Conservation (phyloP, 2,329 filamentous ascomycete species). For the Nemania sp. region DNA sequence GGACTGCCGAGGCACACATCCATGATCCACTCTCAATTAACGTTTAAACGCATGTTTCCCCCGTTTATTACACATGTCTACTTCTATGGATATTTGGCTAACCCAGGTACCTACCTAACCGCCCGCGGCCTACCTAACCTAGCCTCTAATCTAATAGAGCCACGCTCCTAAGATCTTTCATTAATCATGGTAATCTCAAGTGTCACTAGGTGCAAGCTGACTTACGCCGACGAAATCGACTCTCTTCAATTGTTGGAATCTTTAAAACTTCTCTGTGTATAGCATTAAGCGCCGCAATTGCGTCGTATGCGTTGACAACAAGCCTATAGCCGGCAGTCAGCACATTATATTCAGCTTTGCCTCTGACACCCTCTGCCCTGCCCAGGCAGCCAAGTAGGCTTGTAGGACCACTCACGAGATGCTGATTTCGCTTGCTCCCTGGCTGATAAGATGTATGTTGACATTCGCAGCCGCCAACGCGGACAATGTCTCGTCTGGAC, state of each 20-base stretch:
- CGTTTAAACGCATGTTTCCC: background rate
- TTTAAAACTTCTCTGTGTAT: constrained; percentile 39
- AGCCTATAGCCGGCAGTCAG: constrained; percentile 23
- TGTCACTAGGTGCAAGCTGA: background rate
- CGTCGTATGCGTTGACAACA: constrained; percentile 35
- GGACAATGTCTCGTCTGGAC: constrained; percentile 34
- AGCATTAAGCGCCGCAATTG: constrained; percentile 35
- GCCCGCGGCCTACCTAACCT: too few relatives aligned
- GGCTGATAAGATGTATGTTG: constrained; percentile 37
- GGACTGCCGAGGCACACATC: background rate
- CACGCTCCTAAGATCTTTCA: constrained; percentile 31
- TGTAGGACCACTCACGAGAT: constrained; percentile 31
- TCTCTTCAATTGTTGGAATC: constrained; percentile 34
- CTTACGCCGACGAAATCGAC: constrained; percentile 33
- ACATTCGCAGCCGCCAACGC: constrained; percentile 35
- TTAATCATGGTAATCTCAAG: background rate
- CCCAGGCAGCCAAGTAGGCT: too few relatives aligned
- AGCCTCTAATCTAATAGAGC: constrained; percentile 36
- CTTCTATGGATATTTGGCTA: too few relatives aligned
- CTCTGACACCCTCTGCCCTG: too few relatives aligned
- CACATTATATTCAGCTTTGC: background rate
- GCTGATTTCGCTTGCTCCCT: constrained; percentile 39
- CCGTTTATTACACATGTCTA: background rate
- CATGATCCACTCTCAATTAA: background rate
- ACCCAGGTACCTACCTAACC: background rate